Evolutionary conservation across 805 yeast species (phyloP), one percentile per base, ranked within the genome.

Genomic region (Yueomyces sp.): DNA sequence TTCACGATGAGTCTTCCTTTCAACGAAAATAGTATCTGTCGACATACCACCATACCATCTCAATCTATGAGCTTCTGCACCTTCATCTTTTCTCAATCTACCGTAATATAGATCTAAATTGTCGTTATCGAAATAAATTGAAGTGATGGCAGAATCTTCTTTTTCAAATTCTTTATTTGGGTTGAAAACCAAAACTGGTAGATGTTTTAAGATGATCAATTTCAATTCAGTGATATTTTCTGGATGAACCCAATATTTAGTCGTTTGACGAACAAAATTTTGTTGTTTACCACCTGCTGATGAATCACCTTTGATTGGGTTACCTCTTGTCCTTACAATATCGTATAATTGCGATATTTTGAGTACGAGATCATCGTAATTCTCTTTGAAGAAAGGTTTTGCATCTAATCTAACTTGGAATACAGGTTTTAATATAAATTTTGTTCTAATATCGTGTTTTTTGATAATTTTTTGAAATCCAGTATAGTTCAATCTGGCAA

Each of bases 11-110:
- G 99, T 92, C 64, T 92, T 92, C 64, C 98, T 77, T 67, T 92
- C 99, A 40, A 90, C 95, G 50, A 92, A 92, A 44, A 90, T 85
- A 38, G 84, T 85, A 53, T 90, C 96, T 2, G 88, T 74, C 44
- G 74, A 72, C 98, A 92, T 92, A 44, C 96, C 96, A 60, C 99
- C 98, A 62, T 92, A 92, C 99, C 99, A 92, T 69, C 98, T 81
- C 59, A 92, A 72, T 67, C 99, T 81, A 51, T 90, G 87, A 27
- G 97, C 97, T 66, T 92, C 98, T 4, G 98, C 98, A 63, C 98
- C 98, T 70, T 92, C 98, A 55, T 86, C 92, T 65, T 92, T 92
- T 61, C 92, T 78, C 56, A 92, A 73, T 64, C 98, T 78, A 34
- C 98, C 98, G 52, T 85, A 83, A 65, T 92, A 92, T 45, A 92